Base-by-base conservation (phyloP, 2,329 filamentous ascomycete genomes). In the Xylaria sp. region DNA sequence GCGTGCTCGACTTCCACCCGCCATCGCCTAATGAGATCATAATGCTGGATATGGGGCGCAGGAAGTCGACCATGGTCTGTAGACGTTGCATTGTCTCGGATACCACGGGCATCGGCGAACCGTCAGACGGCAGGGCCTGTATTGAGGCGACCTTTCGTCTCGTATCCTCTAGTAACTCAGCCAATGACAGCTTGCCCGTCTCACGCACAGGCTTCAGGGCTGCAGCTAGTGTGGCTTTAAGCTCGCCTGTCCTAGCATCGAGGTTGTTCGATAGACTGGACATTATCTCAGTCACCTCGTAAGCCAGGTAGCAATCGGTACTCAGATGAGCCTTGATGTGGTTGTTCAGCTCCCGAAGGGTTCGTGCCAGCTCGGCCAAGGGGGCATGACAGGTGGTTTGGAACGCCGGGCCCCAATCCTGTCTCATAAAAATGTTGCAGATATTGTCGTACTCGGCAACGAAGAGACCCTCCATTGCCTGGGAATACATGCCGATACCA, bases 241-340 rank as follows among this genome's bases (percentile, higher is more conserved):
- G 86, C 76, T 97, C 94, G 1, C 94, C 94, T 0, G 94, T 97
- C 70, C 91, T 90, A 4, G 88, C 87, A 72, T 97, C 95, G 3
- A 99, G 84, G 48, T 91, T 90, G 65, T 90, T 91, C 2, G 94
- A 94, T 57, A 97, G 86, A 13, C 87, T 88, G 0, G 93, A 92
- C 56, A 98, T 89, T 69, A 98, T 93, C 76, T 97, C 95, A 39
- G 97, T 93, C 39, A 98, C 93, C 78, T 99, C 96, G 79, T 97
- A 99, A 8, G 94, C 94, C 58, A 99, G 87, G 79, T 93, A 98
- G 81, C 95, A 98, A 80, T 99, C 96, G 0, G 94, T 97, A 73
- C 90, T 88, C 48, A 98, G 83, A 77, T 98, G 94, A 50, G 88
- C 84, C 78, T 94, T 94, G 80, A 98, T 94, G 77, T 98, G 94